Base-by-base conservation (phyloP, 495 filamentous ascomycete species). In the Xylaria acuta region DNA sequence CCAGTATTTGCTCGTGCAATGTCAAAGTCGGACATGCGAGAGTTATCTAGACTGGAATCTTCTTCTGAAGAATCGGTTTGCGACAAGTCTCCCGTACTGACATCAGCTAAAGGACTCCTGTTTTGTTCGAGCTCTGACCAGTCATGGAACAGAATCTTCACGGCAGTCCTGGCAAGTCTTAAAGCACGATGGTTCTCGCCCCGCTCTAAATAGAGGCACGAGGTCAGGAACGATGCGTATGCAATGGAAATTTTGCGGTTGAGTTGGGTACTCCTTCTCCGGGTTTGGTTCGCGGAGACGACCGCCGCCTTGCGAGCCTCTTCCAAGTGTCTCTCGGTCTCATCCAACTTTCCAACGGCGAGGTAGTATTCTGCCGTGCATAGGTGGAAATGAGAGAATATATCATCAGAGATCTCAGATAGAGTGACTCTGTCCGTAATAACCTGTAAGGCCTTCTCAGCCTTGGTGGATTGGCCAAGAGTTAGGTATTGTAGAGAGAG, bases 401-500 rank as follows among this genome's bases (percentile, higher is more conserved):
- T 76, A 12, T 83, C 82, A n/a, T 71, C 71, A 5, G 74, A 49
- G 36, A 75, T 47, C 3, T 76, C 72, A 3, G 75, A 66, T 34
- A 47, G 64, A 47, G 73, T 73, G 59, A 74, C 73, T 8, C 78
- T 69, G 36, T 83, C 81, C 63, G 85, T 86, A 11, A 92, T 90
- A 65, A 88, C 87, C 3, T 82, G 82, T 25, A 97, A 84, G 1
- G 89, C 77, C 51, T 90, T 79, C 43, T 90, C 89, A 47, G 94
- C 94, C 77, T 93, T 92, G 18, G 87, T 87, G 25, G 91, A 91
- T 73, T 93, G 91, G 34, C 96, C 96, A 67, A 95, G 87, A 25
- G 87, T 88, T 64, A 93, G 87, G 76, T 94, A 93, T 72, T 95
- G 92, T 5, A 90, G 73, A 1, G 90, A 92, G 1, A 97, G 82